Evolutionary conservation across 2,329 filamentous ascomycete species (phyloP), one percentile per base, ranked within the genome.

Genomic region (Fusarium liriodendri): DNA sequence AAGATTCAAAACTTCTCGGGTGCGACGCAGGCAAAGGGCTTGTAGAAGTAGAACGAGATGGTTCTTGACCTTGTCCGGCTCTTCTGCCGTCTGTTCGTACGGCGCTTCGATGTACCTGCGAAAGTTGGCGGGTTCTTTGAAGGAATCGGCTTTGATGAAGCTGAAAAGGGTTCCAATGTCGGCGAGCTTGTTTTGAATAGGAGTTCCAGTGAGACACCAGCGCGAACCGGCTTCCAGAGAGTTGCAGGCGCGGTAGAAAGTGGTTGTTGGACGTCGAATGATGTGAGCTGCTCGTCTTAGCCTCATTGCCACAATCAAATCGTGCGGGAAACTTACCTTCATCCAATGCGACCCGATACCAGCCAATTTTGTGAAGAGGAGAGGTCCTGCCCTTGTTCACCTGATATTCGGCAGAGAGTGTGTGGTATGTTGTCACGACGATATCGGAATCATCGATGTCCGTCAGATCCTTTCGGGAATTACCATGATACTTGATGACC

Each of bases 391-490:
- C 25, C 8, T 69, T 71, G 20, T 64, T 69, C 3, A 50, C 42
- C 5, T 60, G 42, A 18, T 59, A 66, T 13, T 88, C 85, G 1
- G 81, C 74, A 6, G 82, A 77, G 0, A 88, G 75, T 0, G 85
- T 88, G 37, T 84, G 82, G 67, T 87, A 88, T 0, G 86, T 88
- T 4, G 87, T 86, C 3, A 87, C 69, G 27, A 88, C 82, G 9
- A 88, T 79, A 64, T 87, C 84, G 1, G 78, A 78, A 25, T 82
- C 61, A 10, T 75, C 71, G 20, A 86, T 70, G 1, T 61, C 50
- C 6, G 76, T 64, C 10, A 76, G 64, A 3, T 82, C 72, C 25
- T 25, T 70, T 6, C 27, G 76, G 62, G 18, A 82, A 8, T 71
- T 73, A 0, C 85, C 84, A 47, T 86, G 83, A 61, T 86, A 85